Evolutionary conservation across 2,329 filamentous ascomycete species (phyloP).

Genomic region (Periconia digitata): DNA sequence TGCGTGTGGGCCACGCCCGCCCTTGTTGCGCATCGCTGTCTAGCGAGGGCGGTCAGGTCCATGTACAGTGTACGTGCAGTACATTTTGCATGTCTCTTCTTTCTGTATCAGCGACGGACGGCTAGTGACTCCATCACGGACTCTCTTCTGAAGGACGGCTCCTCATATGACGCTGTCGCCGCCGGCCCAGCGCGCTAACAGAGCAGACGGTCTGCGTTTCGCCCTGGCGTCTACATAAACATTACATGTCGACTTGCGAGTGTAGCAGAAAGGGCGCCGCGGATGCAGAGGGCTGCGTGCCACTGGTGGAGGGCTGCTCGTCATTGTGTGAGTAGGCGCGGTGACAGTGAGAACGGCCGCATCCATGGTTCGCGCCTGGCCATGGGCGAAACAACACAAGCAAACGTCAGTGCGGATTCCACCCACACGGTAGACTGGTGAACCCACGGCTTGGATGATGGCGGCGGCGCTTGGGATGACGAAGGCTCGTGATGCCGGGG

Average conservation of each 20-base stretch:
- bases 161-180: conserved; percentile 31
- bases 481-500: neutral
- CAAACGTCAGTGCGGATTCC: neutral
- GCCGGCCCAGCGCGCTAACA: conserved; percentile 4
- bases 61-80: too few relatives aligned
- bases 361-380: neutral
- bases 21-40: conserved; percentile 11
- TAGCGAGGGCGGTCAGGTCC: conserved; percentile 37
- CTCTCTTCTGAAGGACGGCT: neutral
- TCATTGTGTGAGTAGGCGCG: neutral
- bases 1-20: neutral
- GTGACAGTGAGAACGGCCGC: neutral
- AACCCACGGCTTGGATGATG: too few relatives aligned
- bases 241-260: neutral
- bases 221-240: neutral
- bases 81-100: too few relatives aligned
- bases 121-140: too few relatives aligned
- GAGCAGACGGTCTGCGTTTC: neutral
- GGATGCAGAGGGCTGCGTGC: neutral
- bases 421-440: too few relatives aligned
- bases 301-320: neutral
- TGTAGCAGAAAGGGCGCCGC: conserved; percentile 7
- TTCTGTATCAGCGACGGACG: too few relatives aligned
- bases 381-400: neutral
- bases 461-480: neutral